phyloP scores from a whole-genome alignment of 2,329 filamentous ascomycete genomes.

The Penicillium sp. region DNA sequence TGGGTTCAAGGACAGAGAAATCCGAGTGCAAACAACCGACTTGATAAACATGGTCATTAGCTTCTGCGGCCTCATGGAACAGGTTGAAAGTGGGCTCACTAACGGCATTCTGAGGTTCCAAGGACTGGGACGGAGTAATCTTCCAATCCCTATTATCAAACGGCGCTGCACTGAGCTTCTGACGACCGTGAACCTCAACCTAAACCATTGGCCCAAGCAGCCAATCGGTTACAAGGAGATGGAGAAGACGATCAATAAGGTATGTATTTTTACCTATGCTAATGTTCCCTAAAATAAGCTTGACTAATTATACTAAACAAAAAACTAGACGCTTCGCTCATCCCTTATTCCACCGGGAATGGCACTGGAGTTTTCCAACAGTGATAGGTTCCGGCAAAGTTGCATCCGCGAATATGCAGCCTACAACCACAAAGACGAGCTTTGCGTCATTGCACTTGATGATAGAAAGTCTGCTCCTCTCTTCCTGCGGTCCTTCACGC shows the following conservation, averaged over 20 bases:
- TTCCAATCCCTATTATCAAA: slow-evolving; percentile 2
- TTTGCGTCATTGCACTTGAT: slow-evolving; percentile 16
- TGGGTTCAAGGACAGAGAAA: not conserved
- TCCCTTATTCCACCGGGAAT: not conserved
- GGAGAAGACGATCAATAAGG: slow-evolving; percentile 3
- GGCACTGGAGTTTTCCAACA: not conserved
- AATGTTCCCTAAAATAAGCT: not conserved
- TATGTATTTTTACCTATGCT: not conserved
- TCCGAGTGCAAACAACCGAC: not conserved
- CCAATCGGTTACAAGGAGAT: slow-evolving; percentile 5
- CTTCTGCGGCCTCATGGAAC: slow-evolving; percentile 10
- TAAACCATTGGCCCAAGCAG: slow-evolving; percentile 8
- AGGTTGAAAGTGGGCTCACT: not conserved
- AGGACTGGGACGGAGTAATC: not conserved
- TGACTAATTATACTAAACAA: not conserved
- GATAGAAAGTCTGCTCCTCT: slow-evolving; percentile 7
- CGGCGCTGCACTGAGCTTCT: slow-evolving; percentile 15
- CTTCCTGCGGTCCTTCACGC: slow-evolving; percentile 1
- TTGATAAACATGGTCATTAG: not conserved
- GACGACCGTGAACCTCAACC: slow-evolving; percentile 12
- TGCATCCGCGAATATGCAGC: slow-evolving; percentile 6
- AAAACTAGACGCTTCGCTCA: not conserved
- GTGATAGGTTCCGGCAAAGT: slow-evolving; percentile 8
- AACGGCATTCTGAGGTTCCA: not conserved
- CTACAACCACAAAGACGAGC: slow-evolving; percentile 15